Percentiles rank a stretch among this genome's conserved stretches.
These are phyloP conservation scores for Butyriboletus loyo DNA, from an alignment of 768 basidiomycete genomes.

Conservation along the genomic window DNA sequence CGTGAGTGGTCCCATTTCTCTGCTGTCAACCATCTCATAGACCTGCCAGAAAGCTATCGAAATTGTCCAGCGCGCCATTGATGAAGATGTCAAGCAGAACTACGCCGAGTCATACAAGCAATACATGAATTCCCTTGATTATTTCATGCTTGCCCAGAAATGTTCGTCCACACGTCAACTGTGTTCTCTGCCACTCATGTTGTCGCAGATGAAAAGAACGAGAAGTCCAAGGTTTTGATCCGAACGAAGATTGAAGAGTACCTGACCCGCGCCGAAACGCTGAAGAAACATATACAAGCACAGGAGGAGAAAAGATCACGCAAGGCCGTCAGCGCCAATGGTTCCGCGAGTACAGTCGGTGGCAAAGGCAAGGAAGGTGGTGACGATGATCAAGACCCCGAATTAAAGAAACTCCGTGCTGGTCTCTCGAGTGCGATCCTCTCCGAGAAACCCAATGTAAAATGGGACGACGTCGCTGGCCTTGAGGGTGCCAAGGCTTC, in stretches of 20 bases:
- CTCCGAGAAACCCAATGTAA: constrained; percentile 90
- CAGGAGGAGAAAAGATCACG: constrained; percentile 56
- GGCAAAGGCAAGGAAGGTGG: constrained; percentile 50
- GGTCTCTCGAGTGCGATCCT: constrained; percentile 86
- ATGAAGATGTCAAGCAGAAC: constrained; percentile 89
- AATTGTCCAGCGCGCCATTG: constrained; percentile 89
- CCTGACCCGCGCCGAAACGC: constrained; percentile 83
- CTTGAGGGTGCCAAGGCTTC: constrained; percentile 93
- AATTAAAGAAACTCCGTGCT: constrained; percentile 94
- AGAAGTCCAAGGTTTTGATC: constrained; percentile 84
- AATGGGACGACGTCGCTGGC: constrained; percentile 99
- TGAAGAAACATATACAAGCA: constrained; percentile 76
- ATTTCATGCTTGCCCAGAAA: constrained; percentile 96
- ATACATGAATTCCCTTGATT: constrained; percentile 94
- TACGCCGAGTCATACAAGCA: constrained; percentile 93
- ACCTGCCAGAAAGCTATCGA: constrained; percentile 71
- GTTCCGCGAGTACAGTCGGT: constrained; percentile 38
- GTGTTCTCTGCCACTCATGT: not conserved
- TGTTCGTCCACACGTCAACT: constrained; percentile 43
- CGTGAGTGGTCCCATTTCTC: constrained; percentile 30
- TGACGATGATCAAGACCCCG: constrained; percentile 79
- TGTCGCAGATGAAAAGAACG: constrained; percentile 77
- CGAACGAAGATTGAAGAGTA: constrained; percentile 89
- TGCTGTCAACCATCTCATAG: constrained; percentile 11
- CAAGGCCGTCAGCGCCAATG: constrained; percentile 49